phyloP scores from a whole-genome alignment of 2,329 filamentous ascomycete species.

The Ustulina deusta region DNA sequence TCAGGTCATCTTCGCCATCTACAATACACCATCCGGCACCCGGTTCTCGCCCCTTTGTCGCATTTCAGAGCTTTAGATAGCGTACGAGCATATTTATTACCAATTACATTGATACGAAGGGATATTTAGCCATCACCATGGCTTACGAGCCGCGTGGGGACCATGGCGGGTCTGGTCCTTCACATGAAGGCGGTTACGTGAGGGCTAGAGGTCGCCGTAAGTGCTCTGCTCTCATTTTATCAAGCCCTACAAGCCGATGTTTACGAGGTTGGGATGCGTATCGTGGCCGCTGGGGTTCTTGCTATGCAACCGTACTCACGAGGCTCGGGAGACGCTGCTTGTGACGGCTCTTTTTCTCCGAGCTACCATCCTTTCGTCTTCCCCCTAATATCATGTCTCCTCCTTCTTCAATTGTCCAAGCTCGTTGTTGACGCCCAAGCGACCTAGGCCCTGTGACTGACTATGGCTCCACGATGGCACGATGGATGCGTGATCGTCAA shows the following conservation, averaged over 20 bases:
- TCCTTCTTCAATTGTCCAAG: slow-evolving; percentile 7
- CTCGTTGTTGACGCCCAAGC: slow-evolving; percentile 33
- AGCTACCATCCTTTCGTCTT: neutral
- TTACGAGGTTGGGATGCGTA: neutral
- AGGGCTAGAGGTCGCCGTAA: slow-evolving; percentile 66
- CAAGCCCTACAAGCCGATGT: neutral
- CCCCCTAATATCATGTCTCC: neutral
- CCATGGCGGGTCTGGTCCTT: slow-evolving; percentile 56
- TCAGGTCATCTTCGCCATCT: slow-evolving; percentile 1
- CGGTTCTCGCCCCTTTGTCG: neutral
- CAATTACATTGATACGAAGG: slow-evolving; percentile 14
- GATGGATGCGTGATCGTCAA: slow-evolving; percentile 89
- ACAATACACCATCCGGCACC: neutral
- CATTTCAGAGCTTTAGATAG: slow-evolving; percentile 4
- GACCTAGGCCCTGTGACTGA: slow-evolving; percentile 85
- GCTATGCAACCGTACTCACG: neutral
- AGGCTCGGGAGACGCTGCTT: neutral
- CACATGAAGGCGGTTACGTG: slow-evolving; percentile 57
- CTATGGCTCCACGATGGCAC: slow-evolving; percentile 88
- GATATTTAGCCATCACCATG: slow-evolving; percentile 52
- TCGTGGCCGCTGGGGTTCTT: neutral
- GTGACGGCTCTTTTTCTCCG: neutral
- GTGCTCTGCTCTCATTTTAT: slow-evolving; percentile 47
- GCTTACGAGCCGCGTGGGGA: slow-evolving; percentile 67
- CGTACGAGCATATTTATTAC: neutral